Evolutionary conservation across 1,139 yeast species (phyloP).

Genomic region (Blastobotrys aristatus): DNA sequence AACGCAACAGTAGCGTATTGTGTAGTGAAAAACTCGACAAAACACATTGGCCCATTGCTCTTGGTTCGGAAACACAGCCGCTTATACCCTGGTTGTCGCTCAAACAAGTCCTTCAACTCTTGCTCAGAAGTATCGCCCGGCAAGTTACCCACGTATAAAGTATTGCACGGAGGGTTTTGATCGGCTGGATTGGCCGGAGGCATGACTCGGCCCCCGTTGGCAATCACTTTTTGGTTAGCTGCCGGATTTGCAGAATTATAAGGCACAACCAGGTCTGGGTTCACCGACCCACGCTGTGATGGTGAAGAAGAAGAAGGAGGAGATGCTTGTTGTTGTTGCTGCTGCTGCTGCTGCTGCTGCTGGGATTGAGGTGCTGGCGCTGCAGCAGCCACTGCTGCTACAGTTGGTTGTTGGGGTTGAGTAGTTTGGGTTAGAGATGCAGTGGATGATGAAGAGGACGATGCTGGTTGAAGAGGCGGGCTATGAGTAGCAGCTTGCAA

Average conservation of each 20-base stretch:
- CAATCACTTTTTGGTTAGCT: constrained; percentile 33
- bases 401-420: constrained; percentile 5
- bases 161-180: constrained; percentile 97
- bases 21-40: constrained; percentile 96
- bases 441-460: neutral
- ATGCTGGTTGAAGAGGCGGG: constrained; percentile 2
- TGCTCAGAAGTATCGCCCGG: constrained; percentile 97
- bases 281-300: constrained; percentile 15
- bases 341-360: neutral
- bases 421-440: neutral
- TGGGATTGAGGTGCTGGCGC: neutral
- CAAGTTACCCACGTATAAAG: constrained; percentile 90
- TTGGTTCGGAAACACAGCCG: constrained; percentile 75
- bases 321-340: neutral
- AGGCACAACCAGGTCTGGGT: constrained; percentile 29
- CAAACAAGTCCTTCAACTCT: constrained; percentile 79
- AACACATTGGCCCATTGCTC: constrained; percentile 90
- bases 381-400: neutral
- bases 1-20: constrained; percentile 89
- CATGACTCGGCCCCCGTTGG: constrained; percentile 48
- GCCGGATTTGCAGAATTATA: constrained; percentile 34
- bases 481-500: constrained; percentile 8
- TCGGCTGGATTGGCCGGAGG: constrained; percentile 99
- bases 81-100: constrained; percentile 89
- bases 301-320: neutral